Evolutionary conservation across 768 basidiomycete species (phyloP), one percentile per base, ranked within the genome.

Genomic region (Chalciporus piperatus): DNA sequence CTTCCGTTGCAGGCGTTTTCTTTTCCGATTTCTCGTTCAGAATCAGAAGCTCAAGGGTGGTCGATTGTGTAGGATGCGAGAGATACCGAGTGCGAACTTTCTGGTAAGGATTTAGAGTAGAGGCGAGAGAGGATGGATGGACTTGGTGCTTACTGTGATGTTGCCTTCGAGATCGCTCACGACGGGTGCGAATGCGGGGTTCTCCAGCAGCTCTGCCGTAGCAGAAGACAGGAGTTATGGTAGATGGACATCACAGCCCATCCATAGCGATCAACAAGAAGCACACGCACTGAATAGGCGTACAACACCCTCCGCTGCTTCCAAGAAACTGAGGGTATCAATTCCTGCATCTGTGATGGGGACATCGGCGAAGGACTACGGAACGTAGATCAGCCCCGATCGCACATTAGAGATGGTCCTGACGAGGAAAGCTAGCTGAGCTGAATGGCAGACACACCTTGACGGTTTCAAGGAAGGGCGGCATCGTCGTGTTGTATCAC

Each of bases 341-440:
- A 98, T 82, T 54, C 96, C 96, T 60, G 78, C 80, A 59, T 92
- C 85, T 49, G 87, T 90, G 58, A 92, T 78, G 27, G 87, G 81
- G 37, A 98, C 96, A 70, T 95, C 87, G 59, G 85, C 84, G 68
- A 93, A 99, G n/a, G 92, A 95, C 96, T 98, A 11, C 14, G 43
- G 30, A 5, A 30, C 10, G 13, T 11, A 16, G 16, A 44, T 27
- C 17, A 39, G 30, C 44, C n/a, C 6, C 32, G 20, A 39, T 44
- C 11, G 4, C 2, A 20, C 11, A 48, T 0, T 14, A 20, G 2
- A 3, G 11, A 25, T 32, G 25, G 22, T 47, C 4, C 35, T 19
- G 25, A 33, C 3, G 5, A 2, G 0, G n/a, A 20, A 6, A 20
- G 6, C 19, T 16, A 20, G 5, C 4, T 23, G 1, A 4, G 20